These are phyloP conservation scores for Astrephomene gubernaculifera DNA, from an alignment of 139 green algal genomes.

Conservation along the genomic window DNA sequence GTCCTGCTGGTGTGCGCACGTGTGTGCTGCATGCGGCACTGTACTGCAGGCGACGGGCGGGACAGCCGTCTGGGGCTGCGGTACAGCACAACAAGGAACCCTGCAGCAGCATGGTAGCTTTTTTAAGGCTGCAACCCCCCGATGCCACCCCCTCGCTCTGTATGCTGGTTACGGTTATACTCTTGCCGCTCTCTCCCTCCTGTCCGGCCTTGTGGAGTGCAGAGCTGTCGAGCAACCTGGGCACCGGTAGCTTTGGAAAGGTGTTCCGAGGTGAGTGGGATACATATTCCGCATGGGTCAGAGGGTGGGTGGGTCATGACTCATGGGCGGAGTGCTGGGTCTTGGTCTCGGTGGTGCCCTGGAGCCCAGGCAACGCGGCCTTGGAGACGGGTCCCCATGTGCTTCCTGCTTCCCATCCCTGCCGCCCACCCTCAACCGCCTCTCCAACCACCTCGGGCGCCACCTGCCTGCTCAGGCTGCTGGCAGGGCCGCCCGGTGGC, in stretches of 20 bases:
- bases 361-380: too few species aligned
- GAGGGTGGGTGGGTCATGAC: too few species aligned
- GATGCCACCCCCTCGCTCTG: too few species aligned
- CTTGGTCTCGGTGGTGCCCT: too few species aligned
- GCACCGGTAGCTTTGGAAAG: conserved; percentile 18
- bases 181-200: background rate
- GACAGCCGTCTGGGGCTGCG: background rate
- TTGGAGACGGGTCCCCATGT: too few species aligned
- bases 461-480: background rate
- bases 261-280: conserved; percentile 18
- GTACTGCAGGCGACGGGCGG: background rate
- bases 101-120: background rate
- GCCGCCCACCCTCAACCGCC: too few species aligned
- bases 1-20: too few species aligned
- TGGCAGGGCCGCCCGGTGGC: conserved; percentile 19
- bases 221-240: background rate
- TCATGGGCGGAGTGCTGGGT: too few species aligned
- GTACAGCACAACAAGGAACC: background rate
- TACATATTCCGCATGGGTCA: too few species aligned
- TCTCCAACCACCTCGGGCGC: too few species aligned
- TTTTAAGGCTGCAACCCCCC: too few species aligned
- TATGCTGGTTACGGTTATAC: background rate
- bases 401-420: too few species aligned
- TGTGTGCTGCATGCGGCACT: background rate
- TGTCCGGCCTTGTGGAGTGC: background rate